Conservation (phyloP, 2,329 filamentous ascomycete species). For the Trichophyton simii region DNA sequence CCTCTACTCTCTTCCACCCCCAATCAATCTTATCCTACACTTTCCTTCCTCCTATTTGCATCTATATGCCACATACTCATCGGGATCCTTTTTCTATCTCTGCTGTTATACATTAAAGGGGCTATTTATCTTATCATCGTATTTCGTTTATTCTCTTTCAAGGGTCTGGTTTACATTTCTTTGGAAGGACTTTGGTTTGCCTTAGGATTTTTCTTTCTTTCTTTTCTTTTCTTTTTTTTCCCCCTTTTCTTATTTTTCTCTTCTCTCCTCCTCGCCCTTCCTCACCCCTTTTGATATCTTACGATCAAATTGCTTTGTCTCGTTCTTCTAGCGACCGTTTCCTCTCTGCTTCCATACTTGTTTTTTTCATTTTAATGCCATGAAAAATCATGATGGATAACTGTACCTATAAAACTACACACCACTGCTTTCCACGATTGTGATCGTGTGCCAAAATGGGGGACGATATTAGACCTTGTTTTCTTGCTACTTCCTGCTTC, state of each 20-base stretch:
- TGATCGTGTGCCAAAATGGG: background rate
- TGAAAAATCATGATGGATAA: constrained; percentile 16
- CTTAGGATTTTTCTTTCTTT: background rate
- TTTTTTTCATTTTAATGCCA: constrained; percentile 3
- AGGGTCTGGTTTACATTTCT: background rate
- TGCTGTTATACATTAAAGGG: background rate
- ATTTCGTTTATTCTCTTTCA: background rate
- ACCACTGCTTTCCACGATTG: background rate
- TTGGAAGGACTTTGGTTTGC: background rate
- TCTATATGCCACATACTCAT: background rate
- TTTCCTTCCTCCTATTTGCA: background rate
- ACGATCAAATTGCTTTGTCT: background rate
- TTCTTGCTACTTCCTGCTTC: background rate
- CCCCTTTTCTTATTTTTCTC: too few relatives aligned
- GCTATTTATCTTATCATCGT: background rate
- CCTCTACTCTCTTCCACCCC: background rate
- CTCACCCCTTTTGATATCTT: background rate
- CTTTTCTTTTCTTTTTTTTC: background rate
- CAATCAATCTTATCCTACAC: background rate
- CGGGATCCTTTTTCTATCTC: background rate
- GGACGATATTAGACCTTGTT: background rate
- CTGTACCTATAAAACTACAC: background rate
- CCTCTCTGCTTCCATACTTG: background rate
- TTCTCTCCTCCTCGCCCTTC: background rate
- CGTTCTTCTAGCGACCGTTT: background rate